Percentiles rank a stretch among this genome's conserved stretches.
Evolutionary conservation across 2,329 filamentous ascomycete species (phyloP).

Genomic region (Ceratocystis albifundus): DNA sequence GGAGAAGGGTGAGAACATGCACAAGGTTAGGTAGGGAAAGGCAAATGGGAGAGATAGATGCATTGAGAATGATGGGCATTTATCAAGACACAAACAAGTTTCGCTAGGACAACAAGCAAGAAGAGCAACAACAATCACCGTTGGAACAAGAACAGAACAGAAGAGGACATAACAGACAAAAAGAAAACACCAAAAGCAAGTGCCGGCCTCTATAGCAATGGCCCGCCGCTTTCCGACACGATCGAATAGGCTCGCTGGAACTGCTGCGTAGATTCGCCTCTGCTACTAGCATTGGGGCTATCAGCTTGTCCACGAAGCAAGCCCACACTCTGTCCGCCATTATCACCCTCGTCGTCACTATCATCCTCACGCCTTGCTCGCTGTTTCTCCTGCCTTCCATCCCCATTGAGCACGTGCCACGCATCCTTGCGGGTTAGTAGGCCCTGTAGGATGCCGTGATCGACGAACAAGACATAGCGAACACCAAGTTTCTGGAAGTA

Average conservation of each 20-base stretch:
- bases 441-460: constrained; percentile 70
- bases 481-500: constrained; percentile 94
- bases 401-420: constrained; percentile 80
- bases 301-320: constrained; percentile 3
- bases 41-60: neutral
- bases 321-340: constrained; percentile 25
- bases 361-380: neutral
- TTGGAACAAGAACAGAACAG: neutral
- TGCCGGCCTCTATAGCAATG: neutral
- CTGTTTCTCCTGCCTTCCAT: constrained; percentile 36
- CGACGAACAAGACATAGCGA: constrained; percentile 77
- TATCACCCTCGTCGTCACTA: constrained; percentile 18
- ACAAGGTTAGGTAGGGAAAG: neutral
- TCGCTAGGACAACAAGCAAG: neutral
- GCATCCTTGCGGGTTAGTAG: constrained; percentile 95
- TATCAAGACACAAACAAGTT: neutral
- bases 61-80: neutral
- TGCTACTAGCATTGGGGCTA: neutral
- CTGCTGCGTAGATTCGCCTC: neutral
- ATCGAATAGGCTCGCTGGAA: constrained; percentile 6
- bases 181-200: neutral
- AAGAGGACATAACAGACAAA: neutral
- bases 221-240: neutral
- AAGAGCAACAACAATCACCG: neutral
- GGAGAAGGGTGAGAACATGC: too few species aligned